Percentiles rank a stretch among this genome's conserved stretches.
These are phyloP conservation scores for Sporobolus alterniflorus DNA, from an alignment of 202 grass and related monocot genomes.

Conservation along the genomic window DNA sequence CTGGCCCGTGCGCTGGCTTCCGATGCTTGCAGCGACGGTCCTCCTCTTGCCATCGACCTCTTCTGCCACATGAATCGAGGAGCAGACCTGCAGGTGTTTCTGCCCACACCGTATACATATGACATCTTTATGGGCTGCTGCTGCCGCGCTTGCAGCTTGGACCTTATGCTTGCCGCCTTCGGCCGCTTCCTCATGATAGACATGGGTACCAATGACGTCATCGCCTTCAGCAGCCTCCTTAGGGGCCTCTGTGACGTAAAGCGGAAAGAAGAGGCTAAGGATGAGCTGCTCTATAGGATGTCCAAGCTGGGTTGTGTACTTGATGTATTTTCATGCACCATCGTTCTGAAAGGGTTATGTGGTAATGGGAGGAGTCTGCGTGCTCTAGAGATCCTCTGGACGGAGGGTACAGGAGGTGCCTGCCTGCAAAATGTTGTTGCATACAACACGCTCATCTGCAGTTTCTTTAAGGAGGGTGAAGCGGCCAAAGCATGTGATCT, in stretches of 20 bases:
- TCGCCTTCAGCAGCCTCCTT: neutral
- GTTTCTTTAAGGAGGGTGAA: neutral
- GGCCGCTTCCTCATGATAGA: neutral
- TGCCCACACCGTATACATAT: neutral
- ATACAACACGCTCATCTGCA: neutral
- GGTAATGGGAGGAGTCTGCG: neutral
- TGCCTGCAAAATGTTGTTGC: neutral
- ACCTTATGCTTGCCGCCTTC: neutral
- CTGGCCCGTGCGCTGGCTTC: neutral
- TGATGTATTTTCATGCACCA: neutral
- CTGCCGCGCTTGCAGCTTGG: neutral
- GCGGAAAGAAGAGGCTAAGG: neutral
- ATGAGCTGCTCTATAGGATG: neutral
- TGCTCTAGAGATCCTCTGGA: neutral
- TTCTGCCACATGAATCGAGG: neutral
- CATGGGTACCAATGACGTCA: neutral
- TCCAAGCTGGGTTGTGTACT: neutral
- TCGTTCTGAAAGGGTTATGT: neutral
- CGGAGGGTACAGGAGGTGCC: neutral
- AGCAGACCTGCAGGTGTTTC: neutral
- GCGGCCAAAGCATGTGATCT: neutral
- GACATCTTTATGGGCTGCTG: neutral
- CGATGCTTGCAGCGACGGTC: neutral
- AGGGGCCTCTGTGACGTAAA: neutral
- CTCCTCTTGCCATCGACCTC: neutral